Evolutionary conservation across 148 eudicot species (phyloP).

Genomic region (Gaultheria prostrata): DNA sequence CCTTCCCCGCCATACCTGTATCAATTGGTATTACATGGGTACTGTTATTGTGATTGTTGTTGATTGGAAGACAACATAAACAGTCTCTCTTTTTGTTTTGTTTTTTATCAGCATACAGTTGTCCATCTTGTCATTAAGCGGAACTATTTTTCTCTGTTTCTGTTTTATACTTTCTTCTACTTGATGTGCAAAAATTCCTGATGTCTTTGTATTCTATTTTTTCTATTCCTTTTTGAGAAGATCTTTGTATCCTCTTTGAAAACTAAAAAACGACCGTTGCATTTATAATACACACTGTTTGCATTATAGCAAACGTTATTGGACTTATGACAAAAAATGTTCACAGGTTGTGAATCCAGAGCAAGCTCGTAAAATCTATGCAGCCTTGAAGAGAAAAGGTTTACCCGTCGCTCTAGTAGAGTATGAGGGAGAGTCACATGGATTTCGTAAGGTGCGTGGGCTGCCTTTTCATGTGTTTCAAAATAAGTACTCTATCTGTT

Average conservation of each 20-base stretch:
- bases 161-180: background rate
- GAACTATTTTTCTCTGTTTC: background rate
- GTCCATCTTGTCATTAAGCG: background rate
- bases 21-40: background rate
- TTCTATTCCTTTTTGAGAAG: background rate
- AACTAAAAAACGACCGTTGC: background rate
- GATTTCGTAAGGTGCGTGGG: slow-evolving; percentile 32
- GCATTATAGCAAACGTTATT: no score
- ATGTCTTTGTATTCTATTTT: background rate
- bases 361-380: slow-evolving; percentile 36
- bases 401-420: slow-evolving; percentile 35
- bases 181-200: background rate
- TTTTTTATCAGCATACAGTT: background rate
- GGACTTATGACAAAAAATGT: slow-evolving; percentile 8
- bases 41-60: background rate
- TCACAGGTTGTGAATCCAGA: slow-evolving; percentile 34
- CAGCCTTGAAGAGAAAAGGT: slow-evolving; percentile 36
- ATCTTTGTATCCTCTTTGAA: background rate
- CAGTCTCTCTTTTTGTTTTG: no score
- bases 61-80: background rate
- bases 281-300: background rate
- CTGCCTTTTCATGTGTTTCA: background rate
- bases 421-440: slow-evolving; percentile 41
- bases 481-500: background rate
- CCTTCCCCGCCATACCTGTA: no score